A percentile compares a stretch with the other conserved stretches of the same genome.
phyloP scores from a whole-genome alignment of 495 filamentous ascomycete species.

The Friedmanniomyces endolithicus region DNA sequence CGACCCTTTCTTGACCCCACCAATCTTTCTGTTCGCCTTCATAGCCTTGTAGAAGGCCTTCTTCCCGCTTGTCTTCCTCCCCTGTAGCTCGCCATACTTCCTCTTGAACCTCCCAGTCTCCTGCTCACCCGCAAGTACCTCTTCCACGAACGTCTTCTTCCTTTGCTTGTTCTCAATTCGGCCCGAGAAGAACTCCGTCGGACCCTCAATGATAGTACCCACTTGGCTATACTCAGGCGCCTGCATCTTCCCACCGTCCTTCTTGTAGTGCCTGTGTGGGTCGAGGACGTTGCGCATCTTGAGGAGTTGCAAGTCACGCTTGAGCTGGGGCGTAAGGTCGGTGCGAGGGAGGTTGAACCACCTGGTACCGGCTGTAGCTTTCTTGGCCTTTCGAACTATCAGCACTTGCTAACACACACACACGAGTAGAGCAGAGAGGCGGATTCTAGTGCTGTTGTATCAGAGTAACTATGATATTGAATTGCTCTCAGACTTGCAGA shows the following conservation, averaged over 20 bases:
- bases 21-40: constrained; percentile 38
- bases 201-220: constrained; percentile 78
- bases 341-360: constrained; percentile 86
- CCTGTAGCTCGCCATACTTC: constrained; percentile 60
- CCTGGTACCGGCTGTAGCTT: constrained; percentile 46
- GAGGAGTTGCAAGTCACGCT: constrained; percentile 74
- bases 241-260: constrained; percentile 52
- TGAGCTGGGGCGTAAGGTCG: constrained; percentile 68
- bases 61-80: constrained; percentile 55
- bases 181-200: constrained; percentile 71
- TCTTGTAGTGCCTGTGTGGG: constrained; percentile 84
- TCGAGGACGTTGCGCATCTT: constrained; percentile 83
- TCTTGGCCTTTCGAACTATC: constrained; percentile 36
- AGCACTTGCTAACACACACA: constrained; percentile 18
- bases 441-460: constrained; percentile 32
- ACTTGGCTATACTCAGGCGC: constrained; percentile 75
- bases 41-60: constrained; percentile 59
- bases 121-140: constrained; percentile 57
- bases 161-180: constrained; percentile 75
- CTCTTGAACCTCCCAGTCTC: constrained; percentile 49
- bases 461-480: constrained; percentile 98
- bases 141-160: constrained; percentile 83
- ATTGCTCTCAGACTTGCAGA: constrained; percentile 61
- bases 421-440: background rate
- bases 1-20: constrained; percentile 22